Conservation (phyloP, 2,329 filamentous ascomycete genomes). For the Stagonosporopsis chrysanthemi region DNA sequence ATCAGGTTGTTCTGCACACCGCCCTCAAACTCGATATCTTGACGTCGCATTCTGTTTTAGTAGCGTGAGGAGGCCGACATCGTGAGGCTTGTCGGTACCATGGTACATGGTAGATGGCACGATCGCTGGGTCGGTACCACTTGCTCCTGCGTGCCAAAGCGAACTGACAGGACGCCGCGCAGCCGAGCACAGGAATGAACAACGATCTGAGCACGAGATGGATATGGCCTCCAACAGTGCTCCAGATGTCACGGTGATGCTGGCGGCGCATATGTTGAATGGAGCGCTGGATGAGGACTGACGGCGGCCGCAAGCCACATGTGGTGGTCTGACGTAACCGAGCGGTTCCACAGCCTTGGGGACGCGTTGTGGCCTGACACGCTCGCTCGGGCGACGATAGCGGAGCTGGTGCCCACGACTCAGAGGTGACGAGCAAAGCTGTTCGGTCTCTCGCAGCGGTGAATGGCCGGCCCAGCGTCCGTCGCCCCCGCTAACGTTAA, state of each 20-base stretch:
- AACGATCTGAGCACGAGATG: slow-evolving; percentile 3
- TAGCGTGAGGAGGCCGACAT: slow-evolving; percentile 1
- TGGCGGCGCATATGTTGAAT: slow-evolving; percentile 1
- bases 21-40: slow-evolving; percentile 2
- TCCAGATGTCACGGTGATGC: slow-evolving; percentile 4
- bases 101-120: not conserved
- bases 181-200: slow-evolving; percentile 8
- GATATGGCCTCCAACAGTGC: not conserved
- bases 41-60: slow-evolving; percentile 8
- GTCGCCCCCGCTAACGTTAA: slow-evolving; percentile 18
- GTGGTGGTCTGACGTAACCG: slow-evolving; percentile 19
- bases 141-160: slow-evolving; percentile 4
- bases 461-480: slow-evolving; percentile 17
- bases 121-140: slow-evolving; percentile 8
- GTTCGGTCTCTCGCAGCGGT: slow-evolving; percentile 12
- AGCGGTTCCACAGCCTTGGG: slow-evolving; percentile 17
- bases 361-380: slow-evolving; percentile 17
- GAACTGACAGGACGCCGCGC: slow-evolving; percentile 13
- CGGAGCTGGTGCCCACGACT: slow-evolving; percentile 11
- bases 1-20: not conserved
- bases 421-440: slow-evolving; percentile 6
- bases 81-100: slow-evolving; percentile 3
- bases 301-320: slow-evolving; percentile 14
- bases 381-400: slow-evolving; percentile 16
- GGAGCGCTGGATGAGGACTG: slow-evolving; percentile 5